phyloP scores from a whole-genome alignment of 805 yeast genomes.

The Yueomyces sp. region DNA sequence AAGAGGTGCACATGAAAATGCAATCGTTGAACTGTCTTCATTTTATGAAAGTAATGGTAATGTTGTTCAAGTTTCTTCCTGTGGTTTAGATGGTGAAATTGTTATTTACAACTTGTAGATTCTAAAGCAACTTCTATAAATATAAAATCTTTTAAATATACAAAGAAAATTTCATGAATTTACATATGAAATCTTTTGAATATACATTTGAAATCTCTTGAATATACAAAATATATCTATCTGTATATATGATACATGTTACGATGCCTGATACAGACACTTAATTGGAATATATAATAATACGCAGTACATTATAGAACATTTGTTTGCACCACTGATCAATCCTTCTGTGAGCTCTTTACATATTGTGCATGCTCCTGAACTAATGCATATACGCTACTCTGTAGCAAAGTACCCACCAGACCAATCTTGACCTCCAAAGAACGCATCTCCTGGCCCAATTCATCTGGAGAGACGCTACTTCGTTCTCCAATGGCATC shows the following conservation, averaged over 20 bases:
- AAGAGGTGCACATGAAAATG: constrained; percentile 79
- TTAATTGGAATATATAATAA: too few relatives aligned
- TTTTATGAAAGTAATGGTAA: constrained; percentile 34
- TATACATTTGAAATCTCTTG: background rate
- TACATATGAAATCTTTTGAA: background rate
- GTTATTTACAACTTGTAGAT: constrained; percentile 53
- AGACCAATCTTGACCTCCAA: constrained; percentile 52
- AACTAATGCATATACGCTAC: constrained; percentile 52
- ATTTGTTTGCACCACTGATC: background rate
- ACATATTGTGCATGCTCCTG: background rate
- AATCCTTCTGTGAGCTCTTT: background rate
- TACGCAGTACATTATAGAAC: too few relatives aligned
- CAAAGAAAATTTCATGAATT: background rate
- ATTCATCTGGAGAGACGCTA: constrained; percentile 20
- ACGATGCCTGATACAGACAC: too few relatives aligned
- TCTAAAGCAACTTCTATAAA: background rate
- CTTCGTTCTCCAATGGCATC: too few relatives aligned
- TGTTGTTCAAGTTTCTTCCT: constrained; percentile 50
- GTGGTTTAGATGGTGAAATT: constrained; percentile 86
- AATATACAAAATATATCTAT: too few relatives aligned
- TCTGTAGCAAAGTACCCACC: constrained; percentile 53
- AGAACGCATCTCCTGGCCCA: constrained; percentile 39
- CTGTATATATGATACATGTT: too few relatives aligned
- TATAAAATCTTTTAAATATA: background rate
- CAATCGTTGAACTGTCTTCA: constrained; percentile 56